phyloP scores from a whole-genome alignment of 1,284 basidiomycete species.

The Leccinum subrobustum region DNA sequence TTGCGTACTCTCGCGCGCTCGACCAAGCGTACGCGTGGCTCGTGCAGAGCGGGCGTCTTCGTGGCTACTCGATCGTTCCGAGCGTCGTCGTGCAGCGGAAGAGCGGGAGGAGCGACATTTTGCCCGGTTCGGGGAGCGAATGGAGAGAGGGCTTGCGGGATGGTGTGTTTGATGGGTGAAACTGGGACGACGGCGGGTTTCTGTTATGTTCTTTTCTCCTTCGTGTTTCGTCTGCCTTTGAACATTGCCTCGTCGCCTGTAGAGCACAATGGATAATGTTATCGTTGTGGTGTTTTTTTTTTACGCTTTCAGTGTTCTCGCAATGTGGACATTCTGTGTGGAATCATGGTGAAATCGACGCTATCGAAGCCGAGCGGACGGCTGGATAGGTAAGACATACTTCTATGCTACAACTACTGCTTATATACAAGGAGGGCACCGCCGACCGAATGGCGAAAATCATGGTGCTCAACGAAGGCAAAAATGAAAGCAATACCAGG shows the following conservation, averaged over 20 bases:
- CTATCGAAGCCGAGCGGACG: background rate
- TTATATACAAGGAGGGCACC: background rate
- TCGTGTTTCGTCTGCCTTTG: background rate
- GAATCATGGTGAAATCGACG: background rate
- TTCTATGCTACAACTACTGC: background rate
- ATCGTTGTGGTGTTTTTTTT: background rate
- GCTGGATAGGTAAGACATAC: background rate
- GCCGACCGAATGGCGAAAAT: background rate
- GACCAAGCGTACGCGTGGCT: conserved; percentile 76
- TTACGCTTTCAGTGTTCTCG: background rate
- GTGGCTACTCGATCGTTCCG: conserved; percentile 61
- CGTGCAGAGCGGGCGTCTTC: conserved; percentile 51
- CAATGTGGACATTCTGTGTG: background rate
- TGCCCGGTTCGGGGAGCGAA: conserved; percentile 47
- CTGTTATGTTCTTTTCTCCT: background rate
- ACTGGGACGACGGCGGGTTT: background rate
- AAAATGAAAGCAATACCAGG: background rate
- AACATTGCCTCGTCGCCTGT: background rate
- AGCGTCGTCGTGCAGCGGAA: conserved; percentile 65
- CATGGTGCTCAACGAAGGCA: background rate
- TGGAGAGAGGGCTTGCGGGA: conserved; percentile 51
- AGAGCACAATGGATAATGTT: background rate
- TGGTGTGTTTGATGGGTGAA: conserved; percentile 42
- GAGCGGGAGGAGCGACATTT: conserved; percentile 51
- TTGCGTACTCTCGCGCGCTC: conserved; percentile 74